A percentile compares a stretch with the other conserved stretches of the same genome.
These are phyloP conservation scores for Lichtheimia ornata DNA, from an alignment of 371 early-diverging fungal genomes.

Conservation along the genomic window DNA sequence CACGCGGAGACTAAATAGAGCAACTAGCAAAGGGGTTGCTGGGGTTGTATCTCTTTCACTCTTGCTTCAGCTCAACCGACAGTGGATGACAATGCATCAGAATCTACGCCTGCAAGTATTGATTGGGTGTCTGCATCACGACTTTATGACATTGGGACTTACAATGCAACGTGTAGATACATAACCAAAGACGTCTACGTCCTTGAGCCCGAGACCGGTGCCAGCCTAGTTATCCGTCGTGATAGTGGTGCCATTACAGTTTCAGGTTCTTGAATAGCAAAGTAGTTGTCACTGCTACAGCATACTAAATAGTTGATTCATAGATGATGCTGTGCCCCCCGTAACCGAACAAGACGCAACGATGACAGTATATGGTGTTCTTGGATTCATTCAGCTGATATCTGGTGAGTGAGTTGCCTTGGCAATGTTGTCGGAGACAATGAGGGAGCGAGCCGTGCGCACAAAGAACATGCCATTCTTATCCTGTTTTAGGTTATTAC, in stretches of 20 bases:
- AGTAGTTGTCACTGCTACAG: no score
- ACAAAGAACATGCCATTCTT: conserved; percentile 1
- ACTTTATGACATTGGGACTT: not conserved
- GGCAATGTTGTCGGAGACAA: no score
- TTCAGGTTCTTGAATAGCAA: conserved; percentile 21
- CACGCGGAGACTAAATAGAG: no score
- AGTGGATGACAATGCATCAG: conserved; percentile 13
- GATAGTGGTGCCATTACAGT: conserved; percentile 34
- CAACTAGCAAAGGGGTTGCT: no score
- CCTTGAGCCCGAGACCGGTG: conserved; percentile 19
- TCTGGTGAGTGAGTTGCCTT: conserved; percentile 16
- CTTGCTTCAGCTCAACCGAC: no score
- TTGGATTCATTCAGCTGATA: conserved; percentile 29
- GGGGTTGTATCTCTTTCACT: no score
- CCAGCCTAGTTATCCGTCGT: conserved; percentile 21
- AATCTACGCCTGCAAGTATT: conserved; percentile 18
- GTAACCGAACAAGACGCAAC: conserved; percentile 21
- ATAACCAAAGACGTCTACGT: conserved; percentile 23
- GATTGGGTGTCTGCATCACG: not conserved
- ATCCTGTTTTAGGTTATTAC: conserved; percentile 23
- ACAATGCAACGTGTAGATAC: conserved; percentile 14
- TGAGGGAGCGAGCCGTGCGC: not conserved
- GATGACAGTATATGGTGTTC: conserved; percentile 22
- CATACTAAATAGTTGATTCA: no score
- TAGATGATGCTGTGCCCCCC: conserved; percentile 25